These are phyloP conservation scores for Rhizomucor pusillus DNA, from an alignment of 371 early-diverging fungal species.

Conservation along the genomic window DNA sequence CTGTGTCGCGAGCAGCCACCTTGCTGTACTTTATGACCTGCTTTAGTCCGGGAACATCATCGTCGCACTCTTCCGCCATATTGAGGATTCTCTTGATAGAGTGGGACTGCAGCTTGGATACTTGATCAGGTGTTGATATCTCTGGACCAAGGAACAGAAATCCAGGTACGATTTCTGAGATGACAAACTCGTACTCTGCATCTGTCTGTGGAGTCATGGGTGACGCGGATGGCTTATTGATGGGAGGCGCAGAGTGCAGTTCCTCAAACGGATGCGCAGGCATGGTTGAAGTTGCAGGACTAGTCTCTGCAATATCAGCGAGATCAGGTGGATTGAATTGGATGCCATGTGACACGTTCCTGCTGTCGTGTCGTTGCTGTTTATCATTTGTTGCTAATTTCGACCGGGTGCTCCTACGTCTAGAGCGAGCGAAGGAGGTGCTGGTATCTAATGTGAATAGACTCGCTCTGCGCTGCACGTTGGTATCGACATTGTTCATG, in stretches of 20 bases:
- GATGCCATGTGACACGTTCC: neutral
- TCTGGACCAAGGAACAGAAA: conserved; percentile 66
- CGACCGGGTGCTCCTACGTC: neutral
- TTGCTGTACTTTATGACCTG: conserved; percentile 45
- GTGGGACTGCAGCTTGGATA: conserved; percentile 31
- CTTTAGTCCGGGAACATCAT: conserved; percentile 50
- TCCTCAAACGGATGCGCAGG: neutral
- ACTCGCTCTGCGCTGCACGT: conserved; percentile 34
- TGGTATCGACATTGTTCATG: conserved; percentile 6
- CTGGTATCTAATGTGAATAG: conserved; percentile 41
- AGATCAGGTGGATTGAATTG: no score
- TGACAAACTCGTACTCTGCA: conserved; percentile 29
- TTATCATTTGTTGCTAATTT: conserved; percentile 1
- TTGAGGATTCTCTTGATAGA: conserved; percentile 55
- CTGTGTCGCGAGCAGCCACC: conserved; percentile 58
- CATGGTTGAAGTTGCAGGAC: no score
- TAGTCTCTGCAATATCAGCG: no score
- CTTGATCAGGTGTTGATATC: conserved; percentile 41
- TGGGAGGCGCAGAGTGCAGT: conserved; percentile 3
- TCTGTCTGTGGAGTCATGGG: neutral
- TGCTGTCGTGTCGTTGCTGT: neutral
- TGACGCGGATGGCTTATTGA: neutral
- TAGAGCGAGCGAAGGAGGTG: neutral
- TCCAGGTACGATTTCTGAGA: conserved; percentile 56
- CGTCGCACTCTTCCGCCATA: conserved; percentile 68